These are phyloP conservation scores for Puccinia hordei DNA, from an alignment of 1,284 basidiomycete species.

Conservation along the genomic window DNA sequence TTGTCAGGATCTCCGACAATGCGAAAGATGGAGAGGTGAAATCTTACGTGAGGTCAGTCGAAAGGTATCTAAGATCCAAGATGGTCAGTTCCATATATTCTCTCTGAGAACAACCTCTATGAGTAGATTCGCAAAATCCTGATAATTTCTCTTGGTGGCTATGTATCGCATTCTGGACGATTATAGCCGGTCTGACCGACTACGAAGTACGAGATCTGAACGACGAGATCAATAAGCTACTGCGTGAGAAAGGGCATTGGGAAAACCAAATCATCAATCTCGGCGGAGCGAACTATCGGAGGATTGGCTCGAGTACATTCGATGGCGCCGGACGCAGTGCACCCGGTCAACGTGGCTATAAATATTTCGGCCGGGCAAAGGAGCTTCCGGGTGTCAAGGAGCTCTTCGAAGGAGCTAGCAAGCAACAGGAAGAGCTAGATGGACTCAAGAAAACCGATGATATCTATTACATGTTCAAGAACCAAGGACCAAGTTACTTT, in stretches of 20 bases:
- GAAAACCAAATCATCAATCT: slow-evolving; percentile 93
- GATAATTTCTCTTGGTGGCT: neutral
- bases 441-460: slow-evolving; percentile 78
- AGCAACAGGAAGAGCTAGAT: slow-evolving; percentile 81
- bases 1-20: slow-evolving; percentile 87
- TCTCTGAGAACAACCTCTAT: neutral
- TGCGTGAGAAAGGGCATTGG: slow-evolving; percentile 95
- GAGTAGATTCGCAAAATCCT: neutral
- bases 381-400: slow-evolving; percentile 94
- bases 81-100: slow-evolving; percentile 64
- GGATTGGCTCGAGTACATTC: slow-evolving; percentile 79
- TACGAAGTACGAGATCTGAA: slow-evolving; percentile 95
- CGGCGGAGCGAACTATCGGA: slow-evolving; percentile 92
- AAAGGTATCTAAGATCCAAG: slow-evolving; percentile 97
- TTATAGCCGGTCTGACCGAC: slow-evolving; percentile 80
- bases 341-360: slow-evolving; percentile 96
- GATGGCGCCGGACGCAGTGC: slow-evolving; percentile 94
- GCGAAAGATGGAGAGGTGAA: slow-evolving; percentile 93
- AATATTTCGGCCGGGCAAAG: slow-evolving; percentile 98
- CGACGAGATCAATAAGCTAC: slow-evolving; percentile 94
- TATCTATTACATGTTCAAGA: slow-evolving; percentile 66
- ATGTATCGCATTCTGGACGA: neutral
- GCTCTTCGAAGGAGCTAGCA: slow-evolving; percentile 73
- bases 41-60: slow-evolving; percentile 89
- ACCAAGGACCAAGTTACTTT: slow-evolving; percentile 84